Evolutionary conservation across 108 stramenopile genomes (phyloP).

Genomic region (Nitzschia sp.): DNA sequence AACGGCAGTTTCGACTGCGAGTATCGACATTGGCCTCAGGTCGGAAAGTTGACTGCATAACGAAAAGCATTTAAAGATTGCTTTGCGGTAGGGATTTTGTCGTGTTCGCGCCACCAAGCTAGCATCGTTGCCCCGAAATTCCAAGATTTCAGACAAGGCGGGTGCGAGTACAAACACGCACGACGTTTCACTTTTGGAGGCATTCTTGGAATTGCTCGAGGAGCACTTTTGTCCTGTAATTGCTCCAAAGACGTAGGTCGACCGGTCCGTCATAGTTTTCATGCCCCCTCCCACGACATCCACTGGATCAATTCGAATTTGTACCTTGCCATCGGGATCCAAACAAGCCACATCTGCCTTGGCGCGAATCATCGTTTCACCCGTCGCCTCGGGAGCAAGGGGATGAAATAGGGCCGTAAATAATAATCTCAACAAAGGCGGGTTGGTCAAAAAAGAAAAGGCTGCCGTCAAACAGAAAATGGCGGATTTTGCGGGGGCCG

Average conservation of each 20-base stretch:
- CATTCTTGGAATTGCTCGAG: not conserved
- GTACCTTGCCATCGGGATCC: slow-evolving; percentile 30
- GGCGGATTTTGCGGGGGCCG: slow-evolving; percentile 84
- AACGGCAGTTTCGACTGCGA: slow-evolving; percentile 47
- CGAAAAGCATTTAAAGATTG: slow-evolving; percentile 44
- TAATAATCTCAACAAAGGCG: slow-evolving; percentile 61
- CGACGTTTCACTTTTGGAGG: slow-evolving; percentile 21
- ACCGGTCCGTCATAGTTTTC: slow-evolving; percentile 13
- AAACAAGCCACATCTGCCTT: slow-evolving; percentile 57
- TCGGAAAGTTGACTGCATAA: slow-evolving; percentile 32
- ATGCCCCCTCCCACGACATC: slow-evolving; percentile 23
- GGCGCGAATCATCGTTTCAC: slow-evolving; percentile 58
- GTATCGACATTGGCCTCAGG: slow-evolving; percentile 33
- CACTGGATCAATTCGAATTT: slow-evolving; percentile 43
- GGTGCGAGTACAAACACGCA: slow-evolving; percentile 80
- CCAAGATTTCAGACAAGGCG: slow-evolving; percentile 66
- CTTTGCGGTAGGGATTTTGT: slow-evolving; percentile 57
- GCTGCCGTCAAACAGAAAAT: slow-evolving; percentile 69
- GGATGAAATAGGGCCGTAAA: slow-evolving; percentile 83
- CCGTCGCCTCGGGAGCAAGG: slow-evolving; percentile 64
- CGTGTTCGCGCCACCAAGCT: slow-evolving; percentile 37
- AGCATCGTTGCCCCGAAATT: slow-evolving; percentile 35
- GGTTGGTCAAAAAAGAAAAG: slow-evolving; percentile 73
- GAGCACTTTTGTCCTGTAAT: slow-evolving; percentile 47
- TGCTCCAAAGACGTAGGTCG: slow-evolving; percentile 48